Evolutionary conservation across 2,329 filamentous ascomycete species (phyloP), one percentile per base, ranked within the genome.

Genomic region (Pseudovirgaria hyperparasitica): DNA sequence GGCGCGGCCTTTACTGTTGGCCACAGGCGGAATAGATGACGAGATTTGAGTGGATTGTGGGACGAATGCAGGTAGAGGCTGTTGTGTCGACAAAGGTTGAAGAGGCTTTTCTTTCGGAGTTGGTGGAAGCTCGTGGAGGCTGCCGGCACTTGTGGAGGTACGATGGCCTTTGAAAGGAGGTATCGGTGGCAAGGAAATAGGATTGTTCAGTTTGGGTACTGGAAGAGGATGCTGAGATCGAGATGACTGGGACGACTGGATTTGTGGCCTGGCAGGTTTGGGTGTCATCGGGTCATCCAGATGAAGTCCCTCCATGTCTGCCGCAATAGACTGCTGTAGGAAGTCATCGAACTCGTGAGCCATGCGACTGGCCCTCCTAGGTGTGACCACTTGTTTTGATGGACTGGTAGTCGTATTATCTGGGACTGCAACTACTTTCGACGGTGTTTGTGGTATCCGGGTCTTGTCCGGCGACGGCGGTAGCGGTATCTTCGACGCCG

Each of bases 281-380:
- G 35, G 35, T 20, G 43, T 40, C 16, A 41, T 45, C 24, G 46
- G 43, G 11, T 40, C 43, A n/a, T 20, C 27, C 9, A 17, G 25
- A 16, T n/a, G 21, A 23, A 42, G 42, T 9, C 45, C 34, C 5
- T 57, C 57, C 45, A 62, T 50, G 26, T 55, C 54, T 14, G 50
- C 54, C 28, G 57, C 57, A 23, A 64, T 63, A 6, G 53, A 55
- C 24, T 59, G 56, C 37, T 65, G 61, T n/a, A 64, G 39, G 29
- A 58, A 63, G 19, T 62, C 59, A 29, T 64, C 59, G 27, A 48
- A 52, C 9, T 52, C 50, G 19, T 46, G 43, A 16, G 43, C 41
- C 3, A 31, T 14, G 5, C 31, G 23, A 12, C 54, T 54, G 15
- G 51, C 33, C n/a, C n/a, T n/a, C n/a, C n/a, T 38, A 32, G 22